Evolutionary conservation across 2,329 filamentous ascomycete genomes (phyloP), one percentile per base, ranked within the genome.

Genomic region (Xylaria multiplex): DNA sequence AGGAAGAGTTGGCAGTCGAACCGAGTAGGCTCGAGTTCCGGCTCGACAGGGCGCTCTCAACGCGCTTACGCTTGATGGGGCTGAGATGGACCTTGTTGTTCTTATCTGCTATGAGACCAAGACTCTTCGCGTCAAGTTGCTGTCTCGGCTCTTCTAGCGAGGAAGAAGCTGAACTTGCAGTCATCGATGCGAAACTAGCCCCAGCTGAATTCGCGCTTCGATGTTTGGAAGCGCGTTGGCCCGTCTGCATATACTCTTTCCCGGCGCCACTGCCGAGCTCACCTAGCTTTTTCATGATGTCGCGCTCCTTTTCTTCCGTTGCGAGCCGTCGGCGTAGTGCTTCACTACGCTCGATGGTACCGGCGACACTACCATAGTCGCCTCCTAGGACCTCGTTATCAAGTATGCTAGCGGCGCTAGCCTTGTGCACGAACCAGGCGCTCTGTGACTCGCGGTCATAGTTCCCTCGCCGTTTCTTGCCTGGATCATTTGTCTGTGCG

Each of bases 231-330:
- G 57, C 61, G 49, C 55, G 67, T 27, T 70, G 69, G 19, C 75
- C 62, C 22, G 76, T 78, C 59, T 80, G 83, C 85, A 93, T 89
- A 77, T 94, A 94, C 67, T 93, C 90, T 53, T 83, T 86, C 2
- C 91, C 91, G 0, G 90, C 85, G 6, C 89, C 89, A 55, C 81
- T 85, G 9, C 91, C 91, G 65, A 89, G 81, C 57, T 85, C 81
- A 9, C 87, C 87, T 2, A 96, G 82, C 70, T 87, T 88, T 75
- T 87, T 88, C 69, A 89, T 90, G 55, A 96, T 85, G 27, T 92
- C 89, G 22, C 88, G 83, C 77, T 95, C 92, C 74, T 87, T 90
- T 77, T 94, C 91, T 71, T 88, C 86, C 14, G 86, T 86, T 6
- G 88, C 86, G 6, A 93, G 80, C 3, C 85, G 85, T 63, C 88